A percentile compares a stretch with the other conserved stretches of the same genome.
Evolutionary conservation across 225 moss, liverwort and hornwort genomes (phyloP).

Genomic region (Bryum argenteum): DNA sequence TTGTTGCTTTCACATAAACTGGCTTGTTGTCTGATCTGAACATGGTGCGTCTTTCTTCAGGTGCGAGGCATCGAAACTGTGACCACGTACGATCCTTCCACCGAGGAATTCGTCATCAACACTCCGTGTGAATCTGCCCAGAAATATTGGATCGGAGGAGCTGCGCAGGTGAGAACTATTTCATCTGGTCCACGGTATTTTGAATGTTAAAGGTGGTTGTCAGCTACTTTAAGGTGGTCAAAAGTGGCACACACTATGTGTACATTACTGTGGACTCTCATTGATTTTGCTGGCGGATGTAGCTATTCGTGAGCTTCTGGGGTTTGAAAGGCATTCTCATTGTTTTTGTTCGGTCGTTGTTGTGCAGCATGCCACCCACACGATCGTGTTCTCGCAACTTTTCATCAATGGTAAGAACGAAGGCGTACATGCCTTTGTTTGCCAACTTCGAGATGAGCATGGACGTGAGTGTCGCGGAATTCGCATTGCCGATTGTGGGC

Average conservation of each 20-base stretch:
- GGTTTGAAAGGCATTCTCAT: background rate
- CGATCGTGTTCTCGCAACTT: slow-evolving; percentile 92
- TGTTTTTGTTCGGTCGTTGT: background rate
- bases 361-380: slow-evolving; percentile 87
- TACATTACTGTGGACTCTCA: background rate
- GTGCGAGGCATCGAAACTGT: slow-evolving; percentile 97
- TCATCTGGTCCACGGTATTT: background rate
- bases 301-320: background rate
- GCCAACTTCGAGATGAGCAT: slow-evolving; percentile 72
- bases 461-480: slow-evolving; percentile 69
- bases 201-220: background rate
- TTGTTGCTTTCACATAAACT: too few relatives aligned
- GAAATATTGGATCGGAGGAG: slow-evolving; percentile 99
- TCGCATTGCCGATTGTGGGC: slow-evolving; percentile 89
- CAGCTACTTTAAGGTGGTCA: background rate
- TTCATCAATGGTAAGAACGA: slow-evolving; percentile 80
- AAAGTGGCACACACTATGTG: background rate
- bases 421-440: slow-evolving; percentile 96
- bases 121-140: slow-evolving; percentile 99
- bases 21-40: too few relatives aligned
- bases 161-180: slow-evolving; percentile 61
- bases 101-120: slow-evolving; percentile 86
- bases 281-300: background rate
- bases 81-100: slow-evolving; percentile 76
- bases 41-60: slow-evolving; percentile 30